Evolutionary conservation across 768 basidiomycete species (phyloP).

Genomic region (Trametes villosa): DNA sequence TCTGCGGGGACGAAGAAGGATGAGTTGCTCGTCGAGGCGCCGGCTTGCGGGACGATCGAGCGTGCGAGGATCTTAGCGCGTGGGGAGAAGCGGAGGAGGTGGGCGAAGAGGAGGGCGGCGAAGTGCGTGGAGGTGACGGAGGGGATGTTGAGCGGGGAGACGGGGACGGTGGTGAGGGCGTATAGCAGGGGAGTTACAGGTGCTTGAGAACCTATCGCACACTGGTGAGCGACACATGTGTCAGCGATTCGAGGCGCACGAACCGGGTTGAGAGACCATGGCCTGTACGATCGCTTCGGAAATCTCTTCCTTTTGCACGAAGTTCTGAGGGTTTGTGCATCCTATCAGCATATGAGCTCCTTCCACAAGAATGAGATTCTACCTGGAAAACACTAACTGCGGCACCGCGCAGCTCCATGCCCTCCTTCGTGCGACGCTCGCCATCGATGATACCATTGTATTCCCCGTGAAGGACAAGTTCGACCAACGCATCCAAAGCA

Average conservation of each 20-base stretch:
- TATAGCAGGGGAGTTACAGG: slow-evolving; percentile 70
- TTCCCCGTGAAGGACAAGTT: slow-evolving; percentile 86
- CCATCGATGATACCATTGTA: slow-evolving; percentile 68
- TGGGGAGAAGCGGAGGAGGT: slow-evolving; percentile 71
- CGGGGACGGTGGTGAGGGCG: slow-evolving; percentile 66
- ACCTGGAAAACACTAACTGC: slow-evolving; percentile 89
- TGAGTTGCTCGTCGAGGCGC: slow-evolving; percentile 36
- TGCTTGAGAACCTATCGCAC: slow-evolving; percentile 40
- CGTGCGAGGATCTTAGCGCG: slow-evolving; percentile 68
- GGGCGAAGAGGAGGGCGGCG: slow-evolving; percentile 77
- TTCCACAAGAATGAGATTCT: slow-evolving; percentile 14
- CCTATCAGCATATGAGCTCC: not conserved
- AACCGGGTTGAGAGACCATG: slow-evolving; percentile 68
- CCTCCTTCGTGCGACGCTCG: slow-evolving; percentile 63
- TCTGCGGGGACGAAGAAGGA: slow-evolving; percentile 83
- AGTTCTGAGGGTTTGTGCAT: slow-evolving; percentile 54
- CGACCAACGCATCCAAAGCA: slow-evolving; percentile 81
- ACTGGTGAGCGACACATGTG: slow-evolving; percentile 12
- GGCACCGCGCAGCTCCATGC: slow-evolving; percentile 73
- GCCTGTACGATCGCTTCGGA: slow-evolving; percentile 68
- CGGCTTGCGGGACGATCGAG: slow-evolving; percentile 57
- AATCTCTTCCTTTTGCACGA: slow-evolving; percentile 74
- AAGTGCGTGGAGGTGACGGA: slow-evolving; percentile 70
- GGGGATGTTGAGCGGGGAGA: slow-evolving; percentile 58
- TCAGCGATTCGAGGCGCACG: slow-evolving; percentile 26